A percentile compares a stretch with the other conserved stretches of the same genome.
These are phyloP conservation scores for Lasiodiplodia theobromae DNA, from an alignment of 2,329 filamentous ascomycete species.

Conservation along the genomic window DNA sequence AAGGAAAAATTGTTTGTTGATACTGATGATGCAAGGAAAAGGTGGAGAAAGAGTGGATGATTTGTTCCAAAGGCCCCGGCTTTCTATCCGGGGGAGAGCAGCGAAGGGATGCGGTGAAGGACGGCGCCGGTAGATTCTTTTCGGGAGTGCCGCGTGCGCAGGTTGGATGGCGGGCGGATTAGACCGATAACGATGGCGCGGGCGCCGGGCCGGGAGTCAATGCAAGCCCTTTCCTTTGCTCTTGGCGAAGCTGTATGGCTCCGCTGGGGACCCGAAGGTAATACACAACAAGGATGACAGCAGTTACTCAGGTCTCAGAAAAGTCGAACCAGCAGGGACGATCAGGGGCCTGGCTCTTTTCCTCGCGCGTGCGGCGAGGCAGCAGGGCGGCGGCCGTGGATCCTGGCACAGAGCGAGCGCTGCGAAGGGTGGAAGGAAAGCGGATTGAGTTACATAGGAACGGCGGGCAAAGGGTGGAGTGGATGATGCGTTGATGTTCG, in stretches of 20 bases:
- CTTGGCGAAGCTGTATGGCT: background rate
- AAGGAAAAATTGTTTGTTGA: background rate
- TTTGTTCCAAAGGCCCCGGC: background rate
- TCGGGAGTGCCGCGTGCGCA: background rate
- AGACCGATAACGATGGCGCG: background rate
- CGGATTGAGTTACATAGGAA: background rate
- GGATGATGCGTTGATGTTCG: conserved; percentile 13
- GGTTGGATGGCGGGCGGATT: background rate
- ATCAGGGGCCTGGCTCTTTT: background rate
- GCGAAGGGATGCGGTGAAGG: background rate
- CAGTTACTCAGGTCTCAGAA: background rate
- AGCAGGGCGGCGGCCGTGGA: background rate
- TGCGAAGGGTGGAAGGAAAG: background rate
- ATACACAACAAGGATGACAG: background rate
- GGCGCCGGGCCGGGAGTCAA: background rate
- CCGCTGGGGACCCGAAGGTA: conserved; percentile 3
- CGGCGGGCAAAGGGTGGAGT: background rate
- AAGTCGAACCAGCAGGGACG: background rate
- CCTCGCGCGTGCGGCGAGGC: background rate
- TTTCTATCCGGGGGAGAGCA: background rate
- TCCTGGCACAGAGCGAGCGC: background rate
- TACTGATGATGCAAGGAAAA: background rate
- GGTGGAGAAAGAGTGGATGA: background rate
- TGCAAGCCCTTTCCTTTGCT: background rate
- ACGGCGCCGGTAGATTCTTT: background rate